Base-by-base conservation (phyloP, 148 eudicot species). In the Arbutus unedo region DNA sequence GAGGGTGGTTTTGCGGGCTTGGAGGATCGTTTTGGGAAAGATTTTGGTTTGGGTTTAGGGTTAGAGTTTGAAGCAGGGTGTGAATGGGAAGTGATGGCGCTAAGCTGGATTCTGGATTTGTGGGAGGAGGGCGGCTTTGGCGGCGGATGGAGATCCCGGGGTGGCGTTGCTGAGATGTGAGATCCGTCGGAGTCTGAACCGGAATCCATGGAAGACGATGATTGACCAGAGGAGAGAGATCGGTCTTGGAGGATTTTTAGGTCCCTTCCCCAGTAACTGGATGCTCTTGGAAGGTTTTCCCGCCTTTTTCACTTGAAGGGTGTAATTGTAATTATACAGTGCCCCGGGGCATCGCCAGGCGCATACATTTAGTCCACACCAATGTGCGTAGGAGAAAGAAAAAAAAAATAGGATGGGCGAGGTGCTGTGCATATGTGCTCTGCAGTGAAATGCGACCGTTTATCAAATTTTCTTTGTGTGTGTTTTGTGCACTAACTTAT, bases 141-240 rank as follows among this genome's bases (percentile, higher is more conserved):
- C 13, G 90, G 86, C 3, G 85, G 90, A 3, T 74, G 83, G 2
- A 79, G 81, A 15, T 85, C 11, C 57, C 91, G 60, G 7, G 97
- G 98, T 1, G 99, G 99, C 6, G 99, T 94, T 77, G 96, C 87
- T 47, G 99, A 96, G 76, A 96, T 86, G 89, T 94, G 93, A 83
- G 99, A 96, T 74, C 93, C 91, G 67, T 86, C 97, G 73, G 99
- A 96, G 31, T 94, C 98, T 55, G 95, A 96, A 75, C 92, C 94
- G 72, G 94, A 91, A 25, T 90, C 91, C 97, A 93, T 94, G 49
- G 68, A 44, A 21, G 15, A 44, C 19, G 72, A 38, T 23, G 72
- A 57, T 47, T 38, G 47, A 1, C 14, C 60, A 72, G 38, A 60
- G 64, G 25, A n/a, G 43, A 16, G 82, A 70, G 71, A 31, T 44